Evolutionary conservation across 306 rosid species (phyloP).

Genomic region (Comarum palustre): DNA sequence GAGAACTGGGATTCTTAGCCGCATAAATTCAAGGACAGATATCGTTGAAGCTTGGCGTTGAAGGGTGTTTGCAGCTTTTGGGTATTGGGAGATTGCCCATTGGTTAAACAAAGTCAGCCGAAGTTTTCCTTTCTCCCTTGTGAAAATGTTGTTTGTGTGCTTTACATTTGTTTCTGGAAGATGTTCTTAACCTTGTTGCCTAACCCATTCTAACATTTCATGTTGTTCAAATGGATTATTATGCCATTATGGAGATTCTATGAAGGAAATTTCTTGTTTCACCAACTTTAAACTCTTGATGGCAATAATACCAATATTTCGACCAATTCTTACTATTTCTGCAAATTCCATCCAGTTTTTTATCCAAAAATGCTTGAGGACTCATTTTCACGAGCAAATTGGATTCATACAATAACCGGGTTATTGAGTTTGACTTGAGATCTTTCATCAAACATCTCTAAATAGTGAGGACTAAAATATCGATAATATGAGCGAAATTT

Average conservation of each 20-base stretch:
- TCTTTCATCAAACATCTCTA: too few species aligned
- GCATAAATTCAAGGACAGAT: conserved; percentile 74
- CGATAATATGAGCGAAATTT: too few species aligned
- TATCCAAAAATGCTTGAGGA: neutral
- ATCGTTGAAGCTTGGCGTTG: conserved; percentile 92
- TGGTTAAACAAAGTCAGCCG: neutral
- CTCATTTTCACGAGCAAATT: neutral
- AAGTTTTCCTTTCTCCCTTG: conserved; percentile 22
- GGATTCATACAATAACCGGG: neutral
- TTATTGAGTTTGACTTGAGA: neutral
- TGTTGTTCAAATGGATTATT: conserved; percentile 19
- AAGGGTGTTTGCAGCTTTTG: conserved; percentile 20
- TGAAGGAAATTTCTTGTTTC: conserved; percentile 1
- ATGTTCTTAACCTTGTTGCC: conserved; percentile 31
- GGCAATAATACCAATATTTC: neutral
- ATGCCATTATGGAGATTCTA: conserved; percentile 17
- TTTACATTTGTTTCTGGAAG: conserved; percentile 30
- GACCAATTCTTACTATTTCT: neutral
- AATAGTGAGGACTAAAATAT: too few species aligned
- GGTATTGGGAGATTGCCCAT: conserved; percentile 9
- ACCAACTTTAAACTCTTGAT: neutral
- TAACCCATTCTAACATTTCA: conserved; percentile 36
- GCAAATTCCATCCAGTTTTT: neutral
- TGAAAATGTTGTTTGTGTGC: conserved; percentile 33
- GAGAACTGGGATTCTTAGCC: conserved; percentile 53